These are phyloP conservation scores for Stephania cephalantha DNA, from an alignment of 164 flowering plant species.

Conservation along the genomic window DNA sequence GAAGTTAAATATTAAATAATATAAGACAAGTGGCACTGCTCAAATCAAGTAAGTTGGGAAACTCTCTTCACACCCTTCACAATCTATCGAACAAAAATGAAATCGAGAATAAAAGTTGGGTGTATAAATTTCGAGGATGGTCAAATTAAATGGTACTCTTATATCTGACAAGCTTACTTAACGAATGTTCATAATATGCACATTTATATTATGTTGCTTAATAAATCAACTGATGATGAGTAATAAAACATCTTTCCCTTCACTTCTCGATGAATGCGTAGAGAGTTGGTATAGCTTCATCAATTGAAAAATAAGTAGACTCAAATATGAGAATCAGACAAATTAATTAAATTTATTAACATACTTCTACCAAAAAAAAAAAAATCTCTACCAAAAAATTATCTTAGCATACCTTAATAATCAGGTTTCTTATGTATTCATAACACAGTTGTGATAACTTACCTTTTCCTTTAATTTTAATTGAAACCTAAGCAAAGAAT, in stretches of 20 bases:
- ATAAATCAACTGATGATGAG: not conserved
- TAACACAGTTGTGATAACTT: no score
- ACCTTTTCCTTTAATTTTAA: no score
- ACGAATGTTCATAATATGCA: not conserved
- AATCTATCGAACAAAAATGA: not conserved
- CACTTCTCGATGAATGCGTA: not conserved
- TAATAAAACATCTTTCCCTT: not conserved
- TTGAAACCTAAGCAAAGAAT: no score
- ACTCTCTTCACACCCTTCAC: not conserved
- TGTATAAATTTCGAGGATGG: not conserved
- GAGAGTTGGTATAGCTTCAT: not conserved
- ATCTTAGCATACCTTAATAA: no score
- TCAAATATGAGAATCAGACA: no score
- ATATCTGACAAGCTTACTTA: not conserved
- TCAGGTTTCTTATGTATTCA: no score
- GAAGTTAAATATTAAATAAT: not conserved
- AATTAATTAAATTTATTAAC: no score
- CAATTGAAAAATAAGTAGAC: not conserved
- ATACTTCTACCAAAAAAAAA: no score
- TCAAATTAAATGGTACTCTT: not conserved
- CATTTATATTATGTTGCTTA: not conserved
- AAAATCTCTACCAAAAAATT: no score
- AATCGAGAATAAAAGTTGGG: not conserved
- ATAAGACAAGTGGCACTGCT: not conserved
- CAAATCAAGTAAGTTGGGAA: not conserved